Evolutionary conservation across 768 basidiomycete species (phyloP).

Genomic region (Mycena amicta): DNA sequence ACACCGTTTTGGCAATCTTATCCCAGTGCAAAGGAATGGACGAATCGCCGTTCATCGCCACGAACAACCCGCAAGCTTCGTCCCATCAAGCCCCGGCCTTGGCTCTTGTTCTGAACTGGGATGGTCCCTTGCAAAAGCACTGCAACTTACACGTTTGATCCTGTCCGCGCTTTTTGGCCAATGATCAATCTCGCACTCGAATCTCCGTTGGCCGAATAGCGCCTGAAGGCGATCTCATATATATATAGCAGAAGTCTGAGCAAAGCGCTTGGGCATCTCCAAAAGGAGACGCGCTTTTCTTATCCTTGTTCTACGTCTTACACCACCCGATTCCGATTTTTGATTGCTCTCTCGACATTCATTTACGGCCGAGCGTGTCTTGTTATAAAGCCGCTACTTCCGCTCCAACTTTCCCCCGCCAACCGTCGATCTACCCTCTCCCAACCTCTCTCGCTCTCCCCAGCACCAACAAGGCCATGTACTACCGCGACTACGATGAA

Average conservation of each 20-base stretch:
- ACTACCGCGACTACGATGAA: constrained; percentile 17
- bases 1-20: neutral
- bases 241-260: neutral
- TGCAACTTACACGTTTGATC: constrained; percentile 8
- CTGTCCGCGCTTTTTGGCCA: constrained; percentile 9
- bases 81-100: constrained; percentile 15
- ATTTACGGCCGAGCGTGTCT: neutral
- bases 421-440: neutral
- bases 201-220: neutral
- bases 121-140: constrained; percentile 19
- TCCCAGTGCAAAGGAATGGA: neutral
- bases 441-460: too few relatives aligned
- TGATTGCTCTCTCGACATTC: neutral
- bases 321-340: neutral
- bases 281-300: neutral
- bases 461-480: constrained; percentile 12
- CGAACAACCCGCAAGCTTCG: neutral
- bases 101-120: constrained; percentile 20
- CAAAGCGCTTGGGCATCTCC: neutral
- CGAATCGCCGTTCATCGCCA: neutral
- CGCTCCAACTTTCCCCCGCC: neutral
- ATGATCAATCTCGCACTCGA: constrained; percentile 10
- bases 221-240: neutral
- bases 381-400: neutral
- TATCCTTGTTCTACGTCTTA: neutral